Evolutionary conservation across 306 rosid species (phyloP).

Genomic region (Quercus ilex): DNA sequence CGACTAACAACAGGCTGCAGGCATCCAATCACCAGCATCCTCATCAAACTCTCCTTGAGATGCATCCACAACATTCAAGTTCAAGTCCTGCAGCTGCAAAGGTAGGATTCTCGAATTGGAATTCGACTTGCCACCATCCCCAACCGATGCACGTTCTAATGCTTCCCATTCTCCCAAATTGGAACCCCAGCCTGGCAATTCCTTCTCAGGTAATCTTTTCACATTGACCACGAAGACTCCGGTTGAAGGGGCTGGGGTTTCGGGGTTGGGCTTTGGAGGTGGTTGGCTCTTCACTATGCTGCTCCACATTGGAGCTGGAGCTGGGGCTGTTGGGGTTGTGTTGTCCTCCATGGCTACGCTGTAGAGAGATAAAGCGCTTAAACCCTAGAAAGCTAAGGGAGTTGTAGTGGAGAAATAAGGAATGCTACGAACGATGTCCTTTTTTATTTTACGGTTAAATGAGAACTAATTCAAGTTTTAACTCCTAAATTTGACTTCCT

Average conservation of each 20-base stretch:
- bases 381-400: slow-evolving; percentile 23
- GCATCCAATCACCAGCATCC: slow-evolving; percentile 72
- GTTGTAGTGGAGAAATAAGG: neutral
- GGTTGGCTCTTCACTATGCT: slow-evolving; percentile 53
- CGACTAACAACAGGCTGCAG: slow-evolving; percentile 93
- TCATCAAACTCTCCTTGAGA: slow-evolving; percentile 68
- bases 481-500: too few species aligned
- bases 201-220: slow-evolving; percentile 83
- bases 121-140: slow-evolving; percentile 27
- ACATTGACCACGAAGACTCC: slow-evolving; percentile 51
- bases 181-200: slow-evolving; percentile 93
- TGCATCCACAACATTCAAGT: slow-evolving; percentile 67
- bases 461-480: too few species aligned
- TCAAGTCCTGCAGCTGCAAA: slow-evolving; percentile 70
- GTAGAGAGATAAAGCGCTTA: neutral
- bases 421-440: neutral
- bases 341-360: slow-evolving; percentile 40
- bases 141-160: slow-evolving; percentile 40
- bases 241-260: slow-evolving; percentile 16
- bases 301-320: slow-evolving; percentile 50
- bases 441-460: too few species aligned
- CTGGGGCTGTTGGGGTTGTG: neutral
- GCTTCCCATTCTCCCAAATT: slow-evolving; percentile 94
- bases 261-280: slow-evolving; percentile 36
- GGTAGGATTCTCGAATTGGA: slow-evolving; percentile 70